Conservation (phyloP, 345 rosid species). For the Gossypium longicalyx region DNA sequence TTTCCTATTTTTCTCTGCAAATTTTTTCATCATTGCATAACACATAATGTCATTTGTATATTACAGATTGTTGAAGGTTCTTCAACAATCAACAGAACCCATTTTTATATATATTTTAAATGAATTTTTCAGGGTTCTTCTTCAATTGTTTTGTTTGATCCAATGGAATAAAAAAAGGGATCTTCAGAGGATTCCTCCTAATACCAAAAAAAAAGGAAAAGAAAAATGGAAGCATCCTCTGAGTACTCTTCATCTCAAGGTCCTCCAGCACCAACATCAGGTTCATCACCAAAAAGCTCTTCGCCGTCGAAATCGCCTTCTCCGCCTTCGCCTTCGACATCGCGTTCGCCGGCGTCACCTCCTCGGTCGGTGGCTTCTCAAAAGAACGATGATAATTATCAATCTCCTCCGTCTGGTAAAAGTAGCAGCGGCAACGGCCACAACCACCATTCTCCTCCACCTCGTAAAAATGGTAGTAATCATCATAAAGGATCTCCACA, state of each 20-base stretch:
- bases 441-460: neutral
- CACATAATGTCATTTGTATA: too few relatives aligned
- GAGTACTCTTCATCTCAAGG: neutral
- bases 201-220: neutral
- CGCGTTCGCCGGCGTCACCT: too few relatives aligned
- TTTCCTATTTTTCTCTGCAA: neutral
- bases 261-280: slow-evolving; percentile 15
- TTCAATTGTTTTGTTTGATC: slow-evolving; percentile 19
- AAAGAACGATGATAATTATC: neutral
- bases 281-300: neutral
- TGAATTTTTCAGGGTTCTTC: slow-evolving; percentile 31
- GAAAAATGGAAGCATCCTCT: neutral
- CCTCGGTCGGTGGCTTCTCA: too few relatives aligned
- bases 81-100: too few relatives aligned
- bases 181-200: neutral
- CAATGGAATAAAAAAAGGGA: slow-evolving; percentile 31
- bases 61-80: too few relatives aligned
- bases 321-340: too few relatives aligned
- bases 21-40: neutral
- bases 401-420: neutral
- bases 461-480: neutral
- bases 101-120: too few relatives aligned
- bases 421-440: neutral
- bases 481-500: neutral
- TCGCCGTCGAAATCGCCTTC: too few relatives aligned